These are phyloP conservation scores for Exophiala mesophila DNA, from an alignment of 2,329 filamentous ascomycete genomes.

Conservation along the genomic window DNA sequence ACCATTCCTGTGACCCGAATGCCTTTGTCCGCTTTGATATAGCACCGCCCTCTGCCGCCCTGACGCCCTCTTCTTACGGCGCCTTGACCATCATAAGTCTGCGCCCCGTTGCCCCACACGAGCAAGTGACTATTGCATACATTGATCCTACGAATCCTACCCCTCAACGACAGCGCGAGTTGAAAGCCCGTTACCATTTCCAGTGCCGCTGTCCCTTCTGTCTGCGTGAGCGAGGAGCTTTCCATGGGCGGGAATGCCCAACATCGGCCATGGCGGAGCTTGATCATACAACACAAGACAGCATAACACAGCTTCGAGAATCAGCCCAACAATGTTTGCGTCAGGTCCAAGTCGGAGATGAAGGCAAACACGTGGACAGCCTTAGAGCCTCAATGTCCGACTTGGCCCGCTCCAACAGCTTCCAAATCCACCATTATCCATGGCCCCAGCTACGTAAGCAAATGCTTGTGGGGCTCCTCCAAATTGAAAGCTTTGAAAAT, in stretches of 20 bases:
- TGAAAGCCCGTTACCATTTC: constrained; percentile 55
- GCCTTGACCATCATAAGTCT: constrained; percentile 35
- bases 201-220: constrained; percentile 45
- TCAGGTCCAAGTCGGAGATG: constrained; percentile 22
- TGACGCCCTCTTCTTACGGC: constrained; percentile 4
- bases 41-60: constrained; percentile 26
- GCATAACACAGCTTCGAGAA: background rate
- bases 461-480: constrained; percentile 47
- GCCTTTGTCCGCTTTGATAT: constrained; percentile 55
- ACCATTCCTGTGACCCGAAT: constrained; percentile 61
- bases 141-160: constrained; percentile 53
- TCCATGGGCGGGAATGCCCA: too few species aligned
- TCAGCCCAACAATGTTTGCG: constrained; percentile 28
- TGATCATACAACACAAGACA: background rate
- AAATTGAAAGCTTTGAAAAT: constrained; percentile 37
- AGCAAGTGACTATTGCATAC: constrained; percentile 60
- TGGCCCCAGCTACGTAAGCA: constrained; percentile 51
- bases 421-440: constrained; percentile 51
- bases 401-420: constrained; percentile 38
- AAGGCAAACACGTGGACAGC: constrained; percentile 30
- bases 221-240: constrained; percentile 4
- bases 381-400: constrained; percentile 38
- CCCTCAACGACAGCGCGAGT: constrained; percentile 47
- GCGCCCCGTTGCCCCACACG: constrained; percentile 47
- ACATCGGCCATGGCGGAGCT: background rate